Percentiles rank a stretch among this genome's conserved stretches.
phyloP scores from a whole-genome alignment of 345 rosid species.

The Schrenkiella parvula region DNA sequence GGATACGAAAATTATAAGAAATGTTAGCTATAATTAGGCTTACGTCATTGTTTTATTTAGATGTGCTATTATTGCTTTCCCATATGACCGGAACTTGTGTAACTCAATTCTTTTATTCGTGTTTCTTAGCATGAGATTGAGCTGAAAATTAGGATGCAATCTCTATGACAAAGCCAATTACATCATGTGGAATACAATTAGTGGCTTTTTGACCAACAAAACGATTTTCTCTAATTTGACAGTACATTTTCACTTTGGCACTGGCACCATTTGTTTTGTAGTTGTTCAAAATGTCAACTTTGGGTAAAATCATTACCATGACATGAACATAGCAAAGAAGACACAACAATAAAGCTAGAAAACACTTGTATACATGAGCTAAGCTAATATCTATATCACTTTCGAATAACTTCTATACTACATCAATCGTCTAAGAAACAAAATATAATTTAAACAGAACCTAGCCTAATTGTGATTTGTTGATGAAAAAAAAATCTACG shows the following conservation, averaged over 20 bases:
- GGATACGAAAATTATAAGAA: background rate
- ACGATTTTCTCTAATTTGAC: slow-evolving; percentile 3
- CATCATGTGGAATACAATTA: background rate
- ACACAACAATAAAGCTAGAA: background rate
- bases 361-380: background rate
- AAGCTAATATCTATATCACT: background rate
- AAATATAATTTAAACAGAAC: background rate
- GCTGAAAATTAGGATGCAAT: background rate
- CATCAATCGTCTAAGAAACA: background rate
- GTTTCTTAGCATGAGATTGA: background rate
- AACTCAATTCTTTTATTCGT: background rate
- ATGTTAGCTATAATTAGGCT: background rate
- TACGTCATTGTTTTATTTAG: background rate
- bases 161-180: background rate
- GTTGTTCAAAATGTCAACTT: slow-evolving; percentile 7
- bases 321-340: background rate
- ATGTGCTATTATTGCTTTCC: slow-evolving; percentile 2
- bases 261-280: slow-evolving; percentile 8
- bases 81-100: background rate
- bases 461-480: background rate
- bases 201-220: background rate
- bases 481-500: background rate
- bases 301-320: background rate
- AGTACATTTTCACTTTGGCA: background rate
- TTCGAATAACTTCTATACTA: background rate